Evolutionary conservation across 1,284 basidiomycete genomes (phyloP), one percentile per base, ranked within the genome.

Genomic region (Cutaneotrichosporon arboriforme): DNA sequence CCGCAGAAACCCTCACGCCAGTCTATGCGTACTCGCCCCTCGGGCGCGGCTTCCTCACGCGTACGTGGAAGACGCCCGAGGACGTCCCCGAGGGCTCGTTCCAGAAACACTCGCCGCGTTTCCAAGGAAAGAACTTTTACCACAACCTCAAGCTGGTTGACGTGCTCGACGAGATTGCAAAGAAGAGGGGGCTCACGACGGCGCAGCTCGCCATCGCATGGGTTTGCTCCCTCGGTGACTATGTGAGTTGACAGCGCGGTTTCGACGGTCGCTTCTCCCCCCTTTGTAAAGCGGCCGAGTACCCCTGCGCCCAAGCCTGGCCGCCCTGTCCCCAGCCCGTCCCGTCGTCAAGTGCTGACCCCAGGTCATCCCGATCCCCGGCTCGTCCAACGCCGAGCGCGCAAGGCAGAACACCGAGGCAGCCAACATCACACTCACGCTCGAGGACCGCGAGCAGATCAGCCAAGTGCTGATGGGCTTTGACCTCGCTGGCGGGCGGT

Each of bases 181-280:
- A 70, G 42, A 76, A 75, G 65, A 82, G 81, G 68, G 76, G 75
- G 0, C 65, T 81, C 23, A 81, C 81, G 0, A 69, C 81, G 0
- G 79, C 80, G 0, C 84, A 86, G 67, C 73, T 87, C 13, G 77
- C 78, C 35, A 75, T 87, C 35, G 83, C 84, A 0, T 87, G 83
- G 83, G 77, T 85, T 9, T 65, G 74, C 22, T 67, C 75, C 2
- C 75, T 79, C 42, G 79, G 78, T 15, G 67, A 69, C 18, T 79
- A 80, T 46, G 71, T 72, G 54, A 67, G 68, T 70, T 10, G 17
- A 36, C n/a, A n/a, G n/a, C n/a, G n/a, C 20, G 22, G 4, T 17
- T 26, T 22, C n/a, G 9, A 4, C 33, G 8, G 4, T 22, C 33
- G 21, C 36, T 20, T 37, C 34, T n/a, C n/a, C n/a, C n/a, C n/a